phyloP scores from a whole-genome alignment of 352 stramenopile genomes.

The Globisporangium middletonii region DNA sequence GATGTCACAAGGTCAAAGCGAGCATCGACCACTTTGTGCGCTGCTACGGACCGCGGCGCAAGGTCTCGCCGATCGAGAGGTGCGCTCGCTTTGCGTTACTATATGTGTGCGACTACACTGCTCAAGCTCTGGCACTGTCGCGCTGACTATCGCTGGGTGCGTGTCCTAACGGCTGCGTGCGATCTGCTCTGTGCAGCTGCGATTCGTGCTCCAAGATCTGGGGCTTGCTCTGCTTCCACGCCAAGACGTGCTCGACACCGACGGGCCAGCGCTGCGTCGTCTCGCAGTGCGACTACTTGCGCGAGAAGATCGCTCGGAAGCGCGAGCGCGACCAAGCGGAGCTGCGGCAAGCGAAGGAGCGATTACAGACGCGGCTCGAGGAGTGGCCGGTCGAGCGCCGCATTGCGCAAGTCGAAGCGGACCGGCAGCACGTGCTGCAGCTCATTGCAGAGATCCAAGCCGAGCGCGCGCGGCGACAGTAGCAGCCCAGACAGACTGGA shows the following conservation, averaged over 20 bases:
- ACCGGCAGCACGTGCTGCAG: conserved; percentile 69
- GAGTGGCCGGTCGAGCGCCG: conserved; percentile 76
- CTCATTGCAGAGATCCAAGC: conserved; percentile 73
- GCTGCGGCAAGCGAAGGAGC: conserved; percentile 42
- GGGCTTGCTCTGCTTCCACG: conserved; percentile 82
- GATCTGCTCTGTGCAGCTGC: conserved; percentile 30
- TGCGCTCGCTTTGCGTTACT: conserved; percentile 9
- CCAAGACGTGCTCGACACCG: conserved; percentile 61
- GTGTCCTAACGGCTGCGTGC: neutral
- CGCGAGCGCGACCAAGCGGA: conserved; percentile 50
- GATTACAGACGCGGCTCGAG: conserved; percentile 42
- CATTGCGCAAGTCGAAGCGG: conserved; percentile 74
- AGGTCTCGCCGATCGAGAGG: conserved; percentile 73
- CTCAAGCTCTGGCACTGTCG: neutral
- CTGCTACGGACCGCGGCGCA: conserved; percentile 73
- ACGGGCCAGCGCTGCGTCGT: conserved; percentile 59
- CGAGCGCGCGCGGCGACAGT: conserved; percentile 37
- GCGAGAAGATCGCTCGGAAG: conserved; percentile 82
- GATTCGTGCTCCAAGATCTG: conserved; percentile 83
- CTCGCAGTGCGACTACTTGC: conserved; percentile 82
- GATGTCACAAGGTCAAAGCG: conserved; percentile 86
- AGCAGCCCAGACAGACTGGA: neutral
- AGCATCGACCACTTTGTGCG: conserved; percentile 86
- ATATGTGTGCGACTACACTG: neutral
- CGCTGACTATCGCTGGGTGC: neutral